Base-by-base conservation (phyloP, 305 asterid genomes). In the Solanum hybrid region DNA sequence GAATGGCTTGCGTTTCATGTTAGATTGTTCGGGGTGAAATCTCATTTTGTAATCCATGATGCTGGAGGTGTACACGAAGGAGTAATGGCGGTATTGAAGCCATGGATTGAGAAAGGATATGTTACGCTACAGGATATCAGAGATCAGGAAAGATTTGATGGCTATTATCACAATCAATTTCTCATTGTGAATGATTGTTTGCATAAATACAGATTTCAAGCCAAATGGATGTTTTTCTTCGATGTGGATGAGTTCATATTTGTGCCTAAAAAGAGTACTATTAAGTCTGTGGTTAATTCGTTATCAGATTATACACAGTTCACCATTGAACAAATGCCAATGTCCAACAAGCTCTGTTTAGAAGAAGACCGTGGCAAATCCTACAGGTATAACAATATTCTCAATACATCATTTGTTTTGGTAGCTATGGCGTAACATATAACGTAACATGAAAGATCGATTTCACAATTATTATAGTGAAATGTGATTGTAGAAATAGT, bases 1-100 rank as follows among this genome's bases (percentile, higher is more conserved):
- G 98, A 96, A 89, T 96, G 98, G 98, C 4, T 96, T 69, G 98
- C 98, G 0, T 96, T 94, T 81, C 98, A 95, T 90, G 93, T 94
- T 5, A 89, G 95, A 71, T 87, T 96, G 4, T 88, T 96, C 10
- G 99, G 98, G 0, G 91, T 7, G 32, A 94, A 85, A 72, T 94
- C 99, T 0, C 99, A 96, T 92, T 96, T 96, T 12, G 98, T 96
- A 84, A 89, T 96, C 5, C 96, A 96, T 93, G 97, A 96, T 81
- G 99, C 99, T 3, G 98, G 99, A 0, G 99, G 99, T 24, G 94
- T 95, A 2, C 96, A 93, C 90, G 93, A 93, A 10, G 95, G 90
- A 10, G 92, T 95, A 7, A 90, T 80, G 98, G 92, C 92, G 34
- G 99, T 96, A 9, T 86, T 96, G 88, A 88, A 88, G 89, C 99